These are phyloP conservation scores for Dictyostelium citrinum DNA, from an alignment of 78 protist species.

Conservation along the genomic window DNA sequence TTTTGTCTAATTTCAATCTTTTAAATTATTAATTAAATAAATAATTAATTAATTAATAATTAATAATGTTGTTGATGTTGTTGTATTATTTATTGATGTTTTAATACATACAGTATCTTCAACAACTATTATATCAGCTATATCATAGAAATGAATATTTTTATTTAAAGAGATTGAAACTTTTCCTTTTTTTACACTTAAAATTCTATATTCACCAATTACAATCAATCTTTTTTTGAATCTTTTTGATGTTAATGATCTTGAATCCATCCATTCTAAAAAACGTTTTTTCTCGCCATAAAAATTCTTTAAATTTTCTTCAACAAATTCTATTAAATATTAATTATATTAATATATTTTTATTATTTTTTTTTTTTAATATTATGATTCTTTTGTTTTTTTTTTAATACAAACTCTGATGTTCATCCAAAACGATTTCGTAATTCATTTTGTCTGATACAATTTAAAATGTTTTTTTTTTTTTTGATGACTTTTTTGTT, in stretches of 20 bases:
- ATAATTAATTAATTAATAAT: no score
- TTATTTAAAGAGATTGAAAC: constrained; percentile 15
- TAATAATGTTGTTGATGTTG: no score
- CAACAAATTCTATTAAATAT: neutral
- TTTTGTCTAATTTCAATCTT: constrained; percentile 27
- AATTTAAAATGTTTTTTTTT: no score
- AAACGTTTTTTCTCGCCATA: neutral
- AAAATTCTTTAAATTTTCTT: neutral
- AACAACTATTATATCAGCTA: constrained; percentile 4
- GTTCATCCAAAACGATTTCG: neutral
- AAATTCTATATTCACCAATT: constrained; percentile 6
- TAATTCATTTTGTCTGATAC: neutral
- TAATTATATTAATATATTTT: neutral
- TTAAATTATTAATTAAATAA: no score
- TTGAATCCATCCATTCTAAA: constrained; percentile 44
- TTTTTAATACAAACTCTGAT: neutral
- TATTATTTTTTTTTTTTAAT: neutral
- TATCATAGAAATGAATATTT: constrained; percentile 28
- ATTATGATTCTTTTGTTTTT: neutral
- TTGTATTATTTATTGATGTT: no score
- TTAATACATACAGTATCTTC: constrained; percentile 28
- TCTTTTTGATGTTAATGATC: constrained; percentile 35
- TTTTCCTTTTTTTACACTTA: constrained; percentile 27
- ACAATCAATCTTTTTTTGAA: constrained; percentile 46
- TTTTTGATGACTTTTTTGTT: no score